These are phyloP conservation scores for Melampsora larici-populina DNA, from an alignment of 1,284 basidiomycete genomes.

Conservation along the genomic window DNA sequence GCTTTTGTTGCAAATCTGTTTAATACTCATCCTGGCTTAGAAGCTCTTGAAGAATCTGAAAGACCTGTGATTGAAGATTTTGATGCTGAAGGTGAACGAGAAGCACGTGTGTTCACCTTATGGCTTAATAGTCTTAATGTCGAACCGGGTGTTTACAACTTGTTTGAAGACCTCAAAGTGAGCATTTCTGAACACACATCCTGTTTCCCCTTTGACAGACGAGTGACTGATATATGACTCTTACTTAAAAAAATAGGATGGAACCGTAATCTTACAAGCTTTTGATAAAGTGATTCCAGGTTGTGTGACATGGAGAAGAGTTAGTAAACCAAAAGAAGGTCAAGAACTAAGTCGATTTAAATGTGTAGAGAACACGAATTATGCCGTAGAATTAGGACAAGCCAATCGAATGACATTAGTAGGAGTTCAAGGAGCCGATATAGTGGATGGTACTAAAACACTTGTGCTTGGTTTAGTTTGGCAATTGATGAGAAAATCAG, in stretches of 20 bases:
- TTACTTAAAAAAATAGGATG: slow-evolving; percentile 46
- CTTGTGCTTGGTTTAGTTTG: slow-evolving; percentile 54
- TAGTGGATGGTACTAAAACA: slow-evolving; percentile 54
- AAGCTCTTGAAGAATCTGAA: slow-evolving; percentile 52
- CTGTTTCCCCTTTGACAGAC: too few species aligned
- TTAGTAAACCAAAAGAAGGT: slow-evolving; percentile 52
- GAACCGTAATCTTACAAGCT: slow-evolving; percentile 52
- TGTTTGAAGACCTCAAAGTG: slow-evolving; percentile 53
- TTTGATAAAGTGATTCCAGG: slow-evolving; percentile 54
- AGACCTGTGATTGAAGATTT: slow-evolving; percentile 54
- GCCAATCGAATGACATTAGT: slow-evolving; percentile 54
- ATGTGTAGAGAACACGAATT: slow-evolving; percentile 54
- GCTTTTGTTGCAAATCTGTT: slow-evolving; percentile 55
- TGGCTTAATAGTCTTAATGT: slow-evolving; percentile 55
- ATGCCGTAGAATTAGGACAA: slow-evolving; percentile 53
- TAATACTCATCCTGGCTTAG: slow-evolving; percentile 54
- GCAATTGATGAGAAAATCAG: slow-evolving; percentile 65
- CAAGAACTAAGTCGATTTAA: slow-evolving; percentile 53
- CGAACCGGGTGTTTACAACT: slow-evolving; percentile 54
- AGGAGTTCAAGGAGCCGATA: slow-evolving; percentile 54
- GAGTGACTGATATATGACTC: not conserved
- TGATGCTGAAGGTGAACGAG: slow-evolving; percentile 54
- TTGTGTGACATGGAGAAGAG: slow-evolving; percentile 51
- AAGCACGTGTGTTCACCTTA: slow-evolving; percentile 54
- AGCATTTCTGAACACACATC: not conserved